These are phyloP conservation scores for Cystobasidium onofrii DNA, from an alignment of 768 basidiomycete genomes.

Conservation along the genomic window DNA sequence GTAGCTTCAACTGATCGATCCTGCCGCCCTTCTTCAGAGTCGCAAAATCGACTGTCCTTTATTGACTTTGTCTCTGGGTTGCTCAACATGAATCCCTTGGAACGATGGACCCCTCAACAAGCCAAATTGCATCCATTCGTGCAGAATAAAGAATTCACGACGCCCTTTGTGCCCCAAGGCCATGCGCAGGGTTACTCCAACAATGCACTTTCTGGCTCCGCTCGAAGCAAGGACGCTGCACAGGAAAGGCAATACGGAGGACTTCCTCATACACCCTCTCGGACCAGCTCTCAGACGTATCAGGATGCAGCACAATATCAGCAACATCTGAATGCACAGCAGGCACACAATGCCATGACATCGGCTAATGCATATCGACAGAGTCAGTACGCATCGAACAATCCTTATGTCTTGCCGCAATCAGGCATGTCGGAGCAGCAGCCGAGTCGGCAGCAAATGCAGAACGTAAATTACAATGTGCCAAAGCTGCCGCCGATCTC, in stretches of 20 bases:
- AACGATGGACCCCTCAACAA: slow-evolving; percentile 95
- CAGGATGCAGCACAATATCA: slow-evolving; percentile 90
- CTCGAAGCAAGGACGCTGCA: slow-evolving; percentile 44
- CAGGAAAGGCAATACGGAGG: slow-evolving; percentile 82
- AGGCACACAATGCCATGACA: slow-evolving; percentile 60
- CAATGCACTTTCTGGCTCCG: slow-evolving; percentile 43
- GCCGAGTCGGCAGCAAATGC: slow-evolving; percentile 19
- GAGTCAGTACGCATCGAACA: slow-evolving; percentile 37
- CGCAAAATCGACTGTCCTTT: slow-evolving; percentile 86
- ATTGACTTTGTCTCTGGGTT: slow-evolving; percentile 96
- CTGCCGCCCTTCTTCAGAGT: slow-evolving; percentile 53
- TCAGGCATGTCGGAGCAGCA: slow-evolving; percentile 30
- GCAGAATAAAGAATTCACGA: slow-evolving; percentile 84
- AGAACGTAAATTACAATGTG: neutral
- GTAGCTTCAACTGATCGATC: too few relatives aligned
- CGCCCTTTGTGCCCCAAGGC: slow-evolving; percentile 39
- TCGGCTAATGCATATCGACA: slow-evolving; percentile 40
- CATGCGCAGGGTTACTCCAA: neutral
- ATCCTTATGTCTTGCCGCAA: slow-evolving; percentile 35
- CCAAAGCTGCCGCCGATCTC: neutral
- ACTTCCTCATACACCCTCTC: slow-evolving; percentile 70
- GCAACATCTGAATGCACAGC: slow-evolving; percentile 87
- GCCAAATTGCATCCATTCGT: slow-evolving; percentile 94
- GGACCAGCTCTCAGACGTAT: slow-evolving; percentile 73
- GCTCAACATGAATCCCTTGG: slow-evolving; percentile 84